Conservation (phyloP, 2,329 filamentous ascomycete genomes). For the Trichophyton benhamiae region DNA sequence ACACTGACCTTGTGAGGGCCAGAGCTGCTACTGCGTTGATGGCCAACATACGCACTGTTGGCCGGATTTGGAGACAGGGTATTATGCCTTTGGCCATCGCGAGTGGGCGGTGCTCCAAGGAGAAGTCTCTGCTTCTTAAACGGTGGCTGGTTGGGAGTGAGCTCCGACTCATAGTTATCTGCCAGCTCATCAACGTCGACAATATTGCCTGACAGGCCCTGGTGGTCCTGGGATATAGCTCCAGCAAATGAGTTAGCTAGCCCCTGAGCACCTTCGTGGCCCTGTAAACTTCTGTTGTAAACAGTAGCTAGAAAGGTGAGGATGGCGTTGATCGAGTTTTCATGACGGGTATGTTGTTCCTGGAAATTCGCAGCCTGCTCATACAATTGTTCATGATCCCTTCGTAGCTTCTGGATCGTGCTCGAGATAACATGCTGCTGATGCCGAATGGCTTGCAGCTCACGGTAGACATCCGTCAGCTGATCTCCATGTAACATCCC, state of each 20-base stretch:
- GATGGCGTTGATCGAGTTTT: constrained; percentile 98
- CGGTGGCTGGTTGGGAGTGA: constrained; percentile 23
- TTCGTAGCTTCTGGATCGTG: constrained; percentile 66
- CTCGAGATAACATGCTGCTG: constrained; percentile 77
- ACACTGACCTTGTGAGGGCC: constrained; percentile 7
- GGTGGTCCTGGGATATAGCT: constrained; percentile 49
- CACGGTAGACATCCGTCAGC: constrained; percentile 61
- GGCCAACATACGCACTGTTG: constrained; percentile 19
- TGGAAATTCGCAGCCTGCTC: constrained; percentile 83
- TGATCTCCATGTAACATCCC: constrained; percentile 45
- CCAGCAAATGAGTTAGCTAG: constrained; percentile 74
- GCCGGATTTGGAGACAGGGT: constrained; percentile 26
- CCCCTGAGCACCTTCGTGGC: constrained; percentile 61
- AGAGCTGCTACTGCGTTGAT: constrained; percentile 24
- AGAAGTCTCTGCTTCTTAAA: constrained; percentile 37
- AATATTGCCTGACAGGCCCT: constrained; percentile 43
- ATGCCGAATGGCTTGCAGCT: constrained; percentile 68
- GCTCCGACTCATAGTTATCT: constrained; percentile 9
- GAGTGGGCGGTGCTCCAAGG: constrained; percentile 32
- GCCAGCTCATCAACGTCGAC: constrained; percentile 49
- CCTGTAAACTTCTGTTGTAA: constrained; percentile 84
- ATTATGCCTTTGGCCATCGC: constrained; percentile 14
- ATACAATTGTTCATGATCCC: constrained; percentile 78
- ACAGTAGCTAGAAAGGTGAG: constrained; percentile 93
- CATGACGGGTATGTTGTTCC: constrained; percentile 84